These are phyloP conservation scores for Paxillus rubicundulus DNA, from an alignment of 768 basidiomycete genomes.

Conservation along the genomic window DNA sequence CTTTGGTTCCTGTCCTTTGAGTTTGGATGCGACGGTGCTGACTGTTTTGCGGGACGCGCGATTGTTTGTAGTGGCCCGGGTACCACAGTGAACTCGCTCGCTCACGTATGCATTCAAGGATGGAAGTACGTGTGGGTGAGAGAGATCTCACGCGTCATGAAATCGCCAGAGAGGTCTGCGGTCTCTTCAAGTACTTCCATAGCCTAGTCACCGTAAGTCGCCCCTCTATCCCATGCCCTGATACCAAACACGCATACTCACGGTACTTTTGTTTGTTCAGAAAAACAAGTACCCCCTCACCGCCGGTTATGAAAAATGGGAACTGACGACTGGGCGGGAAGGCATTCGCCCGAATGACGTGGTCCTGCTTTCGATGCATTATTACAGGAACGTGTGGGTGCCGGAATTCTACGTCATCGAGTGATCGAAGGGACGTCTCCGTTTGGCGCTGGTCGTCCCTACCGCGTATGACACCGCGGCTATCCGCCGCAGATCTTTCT, in stretches of 20 bases:
- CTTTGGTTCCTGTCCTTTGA: not conserved
- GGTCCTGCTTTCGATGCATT: slow-evolving; percentile 22
- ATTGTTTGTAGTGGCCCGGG: slow-evolving; percentile 23
- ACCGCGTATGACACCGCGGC: not conserved
- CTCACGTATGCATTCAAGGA: slow-evolving; percentile 12
- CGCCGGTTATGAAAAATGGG: slow-evolving; percentile 20
- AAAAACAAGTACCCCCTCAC: slow-evolving; percentile 9
- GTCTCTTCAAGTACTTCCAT: slow-evolving; percentile 10
- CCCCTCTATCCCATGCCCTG: not conserved
- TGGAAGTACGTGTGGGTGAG: slow-evolving; percentile 9
- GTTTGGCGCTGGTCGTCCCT: not conserved
- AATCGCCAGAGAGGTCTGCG: slow-evolving; percentile 16
- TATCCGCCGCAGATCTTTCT: not conserved
- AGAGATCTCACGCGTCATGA: slow-evolving; percentile 18
- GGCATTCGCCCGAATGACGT: slow-evolving; percentile 17
- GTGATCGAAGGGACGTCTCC: slow-evolving; percentile 11
- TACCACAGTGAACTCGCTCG: slow-evolving; percentile 1
- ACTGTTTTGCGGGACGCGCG: not conserved
- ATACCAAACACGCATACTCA: not conserved
- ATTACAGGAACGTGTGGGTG: slow-evolving; percentile 28
- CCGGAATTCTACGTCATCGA: slow-evolving; percentile 29
- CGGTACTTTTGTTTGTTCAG: not conserved
- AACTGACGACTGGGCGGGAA: slow-evolving; percentile 10
- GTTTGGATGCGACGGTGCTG: not conserved
- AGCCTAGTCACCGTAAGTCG: slow-evolving; percentile 6